Evolutionary conservation across 768 basidiomycete genomes (phyloP).

Genomic region (Exsudoporus frostii): DNA sequence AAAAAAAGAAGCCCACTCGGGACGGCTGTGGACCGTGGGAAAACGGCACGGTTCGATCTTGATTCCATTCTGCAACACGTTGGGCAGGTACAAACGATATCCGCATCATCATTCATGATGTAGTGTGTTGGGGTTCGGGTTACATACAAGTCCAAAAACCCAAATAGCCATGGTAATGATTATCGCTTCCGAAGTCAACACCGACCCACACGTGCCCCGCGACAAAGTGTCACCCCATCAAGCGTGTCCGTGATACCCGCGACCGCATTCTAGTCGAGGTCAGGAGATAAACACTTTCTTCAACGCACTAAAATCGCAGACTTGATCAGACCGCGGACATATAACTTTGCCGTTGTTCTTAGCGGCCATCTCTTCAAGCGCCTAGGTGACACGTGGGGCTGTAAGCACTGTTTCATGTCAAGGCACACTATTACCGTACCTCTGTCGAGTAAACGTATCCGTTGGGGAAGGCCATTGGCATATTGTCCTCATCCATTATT

Average conservation of each 20-base stretch:
- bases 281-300: conserved; percentile 91
- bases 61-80: conserved; percentile 26
- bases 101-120: conserved; percentile 4
- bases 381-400: conserved; percentile 42
- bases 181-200: conserved; percentile 24
- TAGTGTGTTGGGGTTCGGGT: conserved; percentile 11
- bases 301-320: conserved; percentile 61
- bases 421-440: conserved; percentile 43
- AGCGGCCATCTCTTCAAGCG: conserved; percentile 82
- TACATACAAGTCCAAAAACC: conserved; percentile 14
- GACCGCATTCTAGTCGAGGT: conserved; percentile 9
- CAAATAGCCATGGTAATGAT: conserved; percentile 9
- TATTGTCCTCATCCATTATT: conserved; percentile 94
- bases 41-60: conserved; percentile 18
- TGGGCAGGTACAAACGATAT: conserved; percentile 19
- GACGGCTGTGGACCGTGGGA: conserved; percentile 11
- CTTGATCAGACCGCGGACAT: conserved; percentile 72
- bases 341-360: conserved; percentile 77
- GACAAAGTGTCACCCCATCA: background rate
- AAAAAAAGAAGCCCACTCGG: background rate
- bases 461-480: conserved; percentile 88
- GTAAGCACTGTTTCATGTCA: conserved; percentile 12
- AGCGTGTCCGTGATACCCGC: background rate
- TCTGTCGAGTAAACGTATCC: conserved; percentile 93
- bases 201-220: conserved; percentile 15